phyloP scores from a whole-genome alignment of 345 rosid genomes.

The Iberis pinnata region DNA sequence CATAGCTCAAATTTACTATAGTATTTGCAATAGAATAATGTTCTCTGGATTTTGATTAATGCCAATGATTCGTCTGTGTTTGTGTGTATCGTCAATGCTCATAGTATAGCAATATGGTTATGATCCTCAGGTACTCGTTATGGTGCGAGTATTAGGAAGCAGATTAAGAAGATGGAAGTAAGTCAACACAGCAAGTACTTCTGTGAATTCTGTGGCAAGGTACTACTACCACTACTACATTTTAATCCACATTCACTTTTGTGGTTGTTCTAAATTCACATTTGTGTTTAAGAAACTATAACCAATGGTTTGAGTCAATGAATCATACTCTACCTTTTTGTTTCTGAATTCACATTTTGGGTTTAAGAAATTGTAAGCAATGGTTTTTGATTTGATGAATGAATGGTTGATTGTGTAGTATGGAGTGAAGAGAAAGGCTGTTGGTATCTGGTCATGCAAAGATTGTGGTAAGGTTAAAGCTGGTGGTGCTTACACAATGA shows the following conservation, averaged over 20 bases:
- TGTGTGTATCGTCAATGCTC: too few relatives aligned
- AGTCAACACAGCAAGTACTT: slow-evolving; percentile 76
- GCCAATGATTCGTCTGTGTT: too few relatives aligned
- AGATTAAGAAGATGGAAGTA: slow-evolving; percentile 78
- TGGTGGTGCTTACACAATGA: slow-evolving; percentile 92
- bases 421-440: slow-evolving; percentile 92
- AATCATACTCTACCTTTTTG: too few relatives aligned
- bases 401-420: slow-evolving; percentile 37
- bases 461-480: slow-evolving; percentile 95
- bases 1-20: too few relatives aligned
- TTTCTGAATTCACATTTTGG: too few relatives aligned
- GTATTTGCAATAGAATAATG: too few relatives aligned
- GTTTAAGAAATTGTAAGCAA: too few relatives aligned
- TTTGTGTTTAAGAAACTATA: background rate
- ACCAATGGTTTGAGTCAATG: too few relatives aligned
- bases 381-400: background rate
- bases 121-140: slow-evolving; percentile 51
- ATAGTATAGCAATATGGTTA: background rate
- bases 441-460: slow-evolving; percentile 97
- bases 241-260: background rate
- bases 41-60: too few relatives aligned
- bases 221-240: too few relatives aligned
- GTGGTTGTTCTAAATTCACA: too few relatives aligned
- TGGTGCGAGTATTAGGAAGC: slow-evolving; percentile 82
- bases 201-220: slow-evolving; percentile 84